phyloP scores from a whole-genome alignment of 495 filamentous ascomycete genomes.

The Penicillium canescens region DNA sequence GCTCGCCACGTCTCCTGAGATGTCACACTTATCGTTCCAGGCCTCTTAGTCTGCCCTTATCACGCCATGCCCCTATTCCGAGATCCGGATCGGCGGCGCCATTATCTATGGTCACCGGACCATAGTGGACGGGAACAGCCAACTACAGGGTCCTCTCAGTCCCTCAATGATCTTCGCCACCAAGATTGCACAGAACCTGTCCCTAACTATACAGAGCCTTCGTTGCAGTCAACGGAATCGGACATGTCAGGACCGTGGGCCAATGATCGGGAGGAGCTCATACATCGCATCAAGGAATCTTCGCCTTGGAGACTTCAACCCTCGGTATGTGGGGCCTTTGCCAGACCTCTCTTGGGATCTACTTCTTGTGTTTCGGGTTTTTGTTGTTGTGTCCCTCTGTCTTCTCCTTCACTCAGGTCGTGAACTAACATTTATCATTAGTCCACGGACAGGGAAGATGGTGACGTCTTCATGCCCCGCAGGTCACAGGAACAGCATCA shows the following conservation, averaged over 20 bases:
- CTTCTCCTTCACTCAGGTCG: neutral
- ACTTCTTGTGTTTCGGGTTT: too few species aligned
- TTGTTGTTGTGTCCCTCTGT: too few species aligned
- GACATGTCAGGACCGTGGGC: slow-evolving; percentile 24
- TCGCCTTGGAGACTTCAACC: slow-evolving; percentile 71
- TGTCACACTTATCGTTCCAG: slow-evolving; percentile 15
- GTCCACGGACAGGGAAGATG: slow-evolving; percentile 1
- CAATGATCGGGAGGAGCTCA: slow-evolving; percentile 72
- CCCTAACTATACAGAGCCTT: neutral
- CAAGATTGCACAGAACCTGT: slow-evolving; percentile 1
- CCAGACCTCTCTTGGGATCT: neutral
- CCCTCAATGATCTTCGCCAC: slow-evolving; percentile 8
- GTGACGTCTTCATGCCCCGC: slow-evolving; percentile 8
- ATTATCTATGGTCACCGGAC: slow-evolving; percentile 32
- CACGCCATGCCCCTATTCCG: slow-evolving; percentile 43
- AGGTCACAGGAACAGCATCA: slow-evolving; percentile 7
- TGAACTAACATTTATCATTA: slow-evolving; percentile 12
- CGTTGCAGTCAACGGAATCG: slow-evolving; percentile 3
- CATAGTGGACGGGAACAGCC: slow-evolving; percentile 17
- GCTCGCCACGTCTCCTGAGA: slow-evolving; percentile 27
- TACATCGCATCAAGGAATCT: slow-evolving; percentile 82
- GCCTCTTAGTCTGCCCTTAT: slow-evolving; percentile 13
- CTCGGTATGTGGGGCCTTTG: slow-evolving; percentile 53
- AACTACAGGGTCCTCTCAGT: slow-evolving; percentile 15
- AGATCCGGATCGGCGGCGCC: slow-evolving; percentile 37